Evolutionary conservation across 768 basidiomycete genomes (phyloP).

Genomic region (Boletus sp.): DNA sequence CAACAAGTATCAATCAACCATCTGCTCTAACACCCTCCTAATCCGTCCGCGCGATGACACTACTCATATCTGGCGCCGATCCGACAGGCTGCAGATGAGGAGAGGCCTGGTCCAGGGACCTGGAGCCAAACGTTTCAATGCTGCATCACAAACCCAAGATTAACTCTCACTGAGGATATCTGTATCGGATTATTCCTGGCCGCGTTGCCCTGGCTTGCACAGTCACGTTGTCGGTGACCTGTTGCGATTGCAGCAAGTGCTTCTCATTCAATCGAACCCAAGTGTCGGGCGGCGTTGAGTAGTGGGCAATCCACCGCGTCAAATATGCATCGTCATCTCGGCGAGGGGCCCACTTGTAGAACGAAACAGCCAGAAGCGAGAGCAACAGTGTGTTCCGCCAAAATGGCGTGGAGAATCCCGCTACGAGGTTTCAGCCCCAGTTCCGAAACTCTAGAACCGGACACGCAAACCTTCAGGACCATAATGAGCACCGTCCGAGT

Average conservation of each 20-base stretch:
- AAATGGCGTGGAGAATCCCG: conserved; percentile 60
- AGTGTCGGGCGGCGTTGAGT: conserved; percentile 48
- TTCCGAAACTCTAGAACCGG: not conserved
- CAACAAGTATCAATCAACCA: not conserved
- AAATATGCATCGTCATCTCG: conserved; percentile 60
- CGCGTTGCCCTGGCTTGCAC: conserved; percentile 44
- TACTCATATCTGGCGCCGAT: conserved; percentile 35
- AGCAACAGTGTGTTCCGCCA: conserved; percentile 65
- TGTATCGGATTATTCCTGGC: conserved; percentile 55
- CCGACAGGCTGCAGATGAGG: conserved; percentile 64
- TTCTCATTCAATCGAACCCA: conserved; percentile 58
- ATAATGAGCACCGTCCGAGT: conserved; percentile 42
- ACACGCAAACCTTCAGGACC: conserved; percentile 56
- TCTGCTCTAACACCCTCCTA: conserved; percentile 1
- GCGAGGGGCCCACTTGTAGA: conserved; percentile 69
- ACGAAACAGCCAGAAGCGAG: conserved; percentile 48
- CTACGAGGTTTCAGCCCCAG: conserved; percentile 13
- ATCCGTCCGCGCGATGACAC: conserved; percentile 35
- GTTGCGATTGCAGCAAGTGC: conserved; percentile 49
- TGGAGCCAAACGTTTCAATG: conserved; percentile 25
- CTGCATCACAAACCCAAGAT: not conserved
- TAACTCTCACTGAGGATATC: conserved; percentile 71
- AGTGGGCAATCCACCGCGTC: conserved; percentile 64
- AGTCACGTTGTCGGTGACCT: conserved; percentile 38
- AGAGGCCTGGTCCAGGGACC: conserved; percentile 58